Evolutionary conservation across 306 rosid genomes (phyloP).

Genomic region (Urtica urens): DNA sequence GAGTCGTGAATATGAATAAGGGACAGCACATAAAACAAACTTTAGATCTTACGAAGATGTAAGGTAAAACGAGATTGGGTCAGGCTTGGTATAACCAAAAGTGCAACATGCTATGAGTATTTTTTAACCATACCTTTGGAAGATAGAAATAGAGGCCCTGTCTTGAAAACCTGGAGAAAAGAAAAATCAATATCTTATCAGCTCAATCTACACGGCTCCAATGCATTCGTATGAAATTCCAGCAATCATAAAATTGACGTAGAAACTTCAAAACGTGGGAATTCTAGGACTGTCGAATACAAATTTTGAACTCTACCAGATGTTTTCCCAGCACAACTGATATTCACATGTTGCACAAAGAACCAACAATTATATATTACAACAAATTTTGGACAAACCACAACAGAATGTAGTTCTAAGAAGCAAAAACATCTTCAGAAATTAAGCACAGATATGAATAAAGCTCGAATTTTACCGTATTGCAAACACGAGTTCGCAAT

Average conservation of each 20-base stretch:
- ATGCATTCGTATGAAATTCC: background rate
- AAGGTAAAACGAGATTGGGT: no score
- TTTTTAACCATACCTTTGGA: constrained; percentile 86
- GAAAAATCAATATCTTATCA: constrained; percentile 9
- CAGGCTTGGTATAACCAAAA: no score
- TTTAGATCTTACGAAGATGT: background rate
- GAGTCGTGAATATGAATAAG: no score
- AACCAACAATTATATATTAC: background rate
- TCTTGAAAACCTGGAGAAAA: constrained; percentile 71
- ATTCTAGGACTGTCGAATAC: no score
- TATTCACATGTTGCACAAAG: no score
- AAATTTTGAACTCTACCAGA: no score
- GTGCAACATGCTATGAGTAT: no score
- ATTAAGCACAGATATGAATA: background rate
- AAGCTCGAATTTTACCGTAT: constrained; percentile 36
- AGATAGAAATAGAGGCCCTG: constrained; percentile 88
- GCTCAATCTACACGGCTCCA: background rate
- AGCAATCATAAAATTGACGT: no score
- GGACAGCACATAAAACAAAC: constrained; percentile 7
- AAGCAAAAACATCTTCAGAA: background rate
- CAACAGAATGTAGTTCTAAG: no score
- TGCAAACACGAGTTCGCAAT: constrained; percentile 28
- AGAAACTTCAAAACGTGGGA: no score
- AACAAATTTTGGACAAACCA: background rate
- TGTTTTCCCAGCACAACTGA: no score